Conservation (phyloP, 2,329 filamentous ascomycete species). For the Escovopsis weberi region DNA sequence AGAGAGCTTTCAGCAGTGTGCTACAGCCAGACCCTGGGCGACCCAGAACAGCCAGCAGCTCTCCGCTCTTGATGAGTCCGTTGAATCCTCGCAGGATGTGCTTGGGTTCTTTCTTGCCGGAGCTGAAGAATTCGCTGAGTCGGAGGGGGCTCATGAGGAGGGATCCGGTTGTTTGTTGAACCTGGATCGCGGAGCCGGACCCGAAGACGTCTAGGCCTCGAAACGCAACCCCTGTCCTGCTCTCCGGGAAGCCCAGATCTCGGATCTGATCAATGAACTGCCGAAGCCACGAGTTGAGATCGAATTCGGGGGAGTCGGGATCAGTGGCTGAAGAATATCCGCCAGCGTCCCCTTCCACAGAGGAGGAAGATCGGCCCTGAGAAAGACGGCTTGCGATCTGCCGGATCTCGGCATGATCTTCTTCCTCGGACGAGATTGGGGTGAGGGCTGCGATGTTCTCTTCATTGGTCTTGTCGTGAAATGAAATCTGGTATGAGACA, state of each 20-base stretch:
- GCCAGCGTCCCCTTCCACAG: conserved; percentile 7
- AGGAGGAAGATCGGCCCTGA: conserved; percentile 15
- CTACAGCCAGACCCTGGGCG: conserved; percentile 51
- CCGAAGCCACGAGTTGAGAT: conserved; percentile 27
- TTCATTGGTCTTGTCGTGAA: too few relatives aligned
- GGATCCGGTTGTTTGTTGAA: conserved; percentile 53
- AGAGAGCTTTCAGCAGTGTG: conserved; percentile 48
- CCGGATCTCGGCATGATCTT: conserved; percentile 22
- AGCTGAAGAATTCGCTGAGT: conserved; percentile 39
- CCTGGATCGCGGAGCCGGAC: conserved; percentile 49
- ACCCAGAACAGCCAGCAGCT: conserved; percentile 56
- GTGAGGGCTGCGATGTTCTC: too few relatives aligned
- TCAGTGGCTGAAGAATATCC: conserved; percentile 21
- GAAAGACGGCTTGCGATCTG: conserved; percentile 26
- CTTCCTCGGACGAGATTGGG: conserved; percentile 1
- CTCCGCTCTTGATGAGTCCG: conserved; percentile 46
- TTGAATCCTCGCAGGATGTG: conserved; percentile 51
- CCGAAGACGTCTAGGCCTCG: conserved; percentile 52
- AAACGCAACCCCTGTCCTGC: conserved; percentile 46
- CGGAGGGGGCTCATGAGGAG: conserved; percentile 43
- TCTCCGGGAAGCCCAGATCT: conserved; percentile 38
- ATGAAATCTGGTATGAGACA: too few relatives aligned
- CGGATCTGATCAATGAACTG: conserved; percentile 29
- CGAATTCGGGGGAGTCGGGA: conserved; percentile 24
- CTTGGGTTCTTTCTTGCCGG: conserved; percentile 30